Conservation (phyloP, 2,329 filamentous ascomycete species). For the Aspergillus proliferans region DNA sequence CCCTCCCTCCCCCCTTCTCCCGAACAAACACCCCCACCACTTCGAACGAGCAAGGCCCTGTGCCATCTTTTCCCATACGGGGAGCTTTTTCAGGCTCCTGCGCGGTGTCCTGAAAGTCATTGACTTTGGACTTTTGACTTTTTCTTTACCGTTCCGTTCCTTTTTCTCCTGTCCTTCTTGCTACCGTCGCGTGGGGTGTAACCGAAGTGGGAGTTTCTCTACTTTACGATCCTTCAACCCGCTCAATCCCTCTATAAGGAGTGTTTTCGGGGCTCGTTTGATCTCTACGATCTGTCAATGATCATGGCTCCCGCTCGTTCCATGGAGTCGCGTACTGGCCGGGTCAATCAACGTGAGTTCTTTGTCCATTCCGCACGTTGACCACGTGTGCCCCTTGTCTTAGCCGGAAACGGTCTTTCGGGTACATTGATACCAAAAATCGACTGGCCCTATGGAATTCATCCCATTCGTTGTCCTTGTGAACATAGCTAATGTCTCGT, state of each 20-base stretch:
- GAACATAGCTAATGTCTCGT: constrained; percentile 14
- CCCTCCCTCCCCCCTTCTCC: constrained; percentile 16
- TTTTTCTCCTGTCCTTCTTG: constrained; percentile 10
- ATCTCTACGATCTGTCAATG: constrained; percentile 3
- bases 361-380: constrained; percentile 15
- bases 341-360: constrained; percentile 46
- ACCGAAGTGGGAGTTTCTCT: constrained; percentile 4
- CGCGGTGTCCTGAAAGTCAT: background rate
- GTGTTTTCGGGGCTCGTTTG: background rate
- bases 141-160: constrained; percentile 4
- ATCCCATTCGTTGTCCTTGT: background rate
- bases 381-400: background rate
- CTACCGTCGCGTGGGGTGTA: constrained; percentile 10
- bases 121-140: constrained; percentile 6
- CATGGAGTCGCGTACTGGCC: constrained; percentile 44
- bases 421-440: background rate
- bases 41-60: constrained; percentile 2
- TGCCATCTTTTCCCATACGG: constrained; percentile 4
- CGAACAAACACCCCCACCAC: constrained; percentile 7
- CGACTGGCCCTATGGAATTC: background rate
- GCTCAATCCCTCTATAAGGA: constrained; percentile 5
- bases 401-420: background rate
- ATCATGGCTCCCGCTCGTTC: constrained; percentile 39
- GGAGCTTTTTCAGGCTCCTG: background rate
- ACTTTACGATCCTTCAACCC: constrained; percentile 3